Percentiles rank a stretch among this genome's conserved stretches.
Conservation (phyloP, 108 stramenopile genomes). For the Seminavis robusta region DNA sequence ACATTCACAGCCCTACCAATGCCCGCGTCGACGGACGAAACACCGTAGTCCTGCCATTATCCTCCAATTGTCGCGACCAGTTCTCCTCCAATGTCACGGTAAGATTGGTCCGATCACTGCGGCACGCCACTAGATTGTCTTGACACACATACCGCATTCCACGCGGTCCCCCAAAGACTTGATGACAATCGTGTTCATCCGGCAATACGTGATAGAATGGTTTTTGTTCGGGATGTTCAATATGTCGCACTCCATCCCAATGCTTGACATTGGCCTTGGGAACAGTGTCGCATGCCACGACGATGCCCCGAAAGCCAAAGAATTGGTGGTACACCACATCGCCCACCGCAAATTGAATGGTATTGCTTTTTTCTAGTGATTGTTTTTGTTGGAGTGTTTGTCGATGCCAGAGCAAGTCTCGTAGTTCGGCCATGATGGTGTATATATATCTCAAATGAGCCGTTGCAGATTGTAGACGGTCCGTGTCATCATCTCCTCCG, state of each 20-base stretch:
- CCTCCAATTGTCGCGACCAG: too few species aligned
- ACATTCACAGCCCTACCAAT: too few species aligned
- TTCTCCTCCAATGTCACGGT: too few species aligned
- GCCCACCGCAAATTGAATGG: constrained; percentile 56
- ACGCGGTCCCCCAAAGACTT: constrained; percentile 65
- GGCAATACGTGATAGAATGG: constrained; percentile 81
- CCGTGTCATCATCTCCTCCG: constrained; percentile 1
- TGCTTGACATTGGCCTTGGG: constrained; percentile 60
- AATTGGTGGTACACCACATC: constrained; percentile 65
- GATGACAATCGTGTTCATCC: constrained; percentile 60
- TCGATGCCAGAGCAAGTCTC: constrained; percentile 45
- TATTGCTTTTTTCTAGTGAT: constrained; percentile 26
- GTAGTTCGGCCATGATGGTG: constrained; percentile 43
- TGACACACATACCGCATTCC: constrained; percentile 72
- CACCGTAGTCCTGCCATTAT: too few species aligned
- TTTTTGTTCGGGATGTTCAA: constrained; percentile 47
- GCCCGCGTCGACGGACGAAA: neutral
- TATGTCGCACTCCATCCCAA: constrained; percentile 75
- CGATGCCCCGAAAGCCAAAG: constrained; percentile 75
- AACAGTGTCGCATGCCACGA: constrained; percentile 64
- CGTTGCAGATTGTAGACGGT: constrained; percentile 17
- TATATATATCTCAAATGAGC: constrained; percentile 32
- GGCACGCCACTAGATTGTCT: constrained; percentile 66
- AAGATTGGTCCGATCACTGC: constrained; percentile 20
- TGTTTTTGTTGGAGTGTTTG: too few species aligned